Conservation (phyloP, 257 asterid species). For the Craterostigma plantagineum region DNA sequence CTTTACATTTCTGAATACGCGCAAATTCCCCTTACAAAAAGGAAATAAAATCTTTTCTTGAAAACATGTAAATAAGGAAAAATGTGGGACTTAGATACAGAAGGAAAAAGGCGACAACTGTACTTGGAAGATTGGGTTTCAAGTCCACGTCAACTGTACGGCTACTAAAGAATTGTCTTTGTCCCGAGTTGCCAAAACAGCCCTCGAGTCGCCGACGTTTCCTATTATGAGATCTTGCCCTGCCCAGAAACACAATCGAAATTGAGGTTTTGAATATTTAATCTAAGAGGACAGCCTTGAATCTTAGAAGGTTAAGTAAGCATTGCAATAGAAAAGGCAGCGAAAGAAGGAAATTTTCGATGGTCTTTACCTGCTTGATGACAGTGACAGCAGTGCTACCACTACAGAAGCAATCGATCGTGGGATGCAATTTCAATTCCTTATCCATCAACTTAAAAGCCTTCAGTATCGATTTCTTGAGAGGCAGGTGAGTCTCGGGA, state of each 20-base stretch:
- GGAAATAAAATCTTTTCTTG: background rate
- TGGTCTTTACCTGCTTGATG: constrained; percentile 45
- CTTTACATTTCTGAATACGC: constrained; percentile 83
- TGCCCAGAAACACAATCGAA: constrained; percentile 12
- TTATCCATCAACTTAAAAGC: constrained; percentile 86
- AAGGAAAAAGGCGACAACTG: constrained; percentile 8
- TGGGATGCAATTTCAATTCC: constrained; percentile 69
- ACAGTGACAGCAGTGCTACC: constrained; percentile 77
- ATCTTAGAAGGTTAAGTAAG: background rate
- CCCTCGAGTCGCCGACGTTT: constrained; percentile 94
- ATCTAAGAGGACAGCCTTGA: too few relatives aligned
- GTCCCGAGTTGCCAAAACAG: constrained; percentile 77
- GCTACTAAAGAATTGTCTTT: constrained; percentile 55
- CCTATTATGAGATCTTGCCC: constrained; percentile 88
- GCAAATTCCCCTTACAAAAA: constrained; percentile 70
- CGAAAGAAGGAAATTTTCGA: background rate
- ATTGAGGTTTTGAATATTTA: too few relatives aligned
- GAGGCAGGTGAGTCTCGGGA: constrained; percentile 58
- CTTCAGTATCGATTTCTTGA: constrained; percentile 56
- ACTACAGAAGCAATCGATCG: constrained; percentile 83
- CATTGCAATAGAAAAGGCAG: too few relatives aligned
- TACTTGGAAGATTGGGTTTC: constrained; percentile 99
- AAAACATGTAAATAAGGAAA: background rate
- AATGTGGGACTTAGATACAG: background rate
- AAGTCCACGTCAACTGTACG: constrained; percentile 84